phyloP scores from a whole-genome alignment of 179 eudicot genomes.

The Pouteria campechiana region DNA sequence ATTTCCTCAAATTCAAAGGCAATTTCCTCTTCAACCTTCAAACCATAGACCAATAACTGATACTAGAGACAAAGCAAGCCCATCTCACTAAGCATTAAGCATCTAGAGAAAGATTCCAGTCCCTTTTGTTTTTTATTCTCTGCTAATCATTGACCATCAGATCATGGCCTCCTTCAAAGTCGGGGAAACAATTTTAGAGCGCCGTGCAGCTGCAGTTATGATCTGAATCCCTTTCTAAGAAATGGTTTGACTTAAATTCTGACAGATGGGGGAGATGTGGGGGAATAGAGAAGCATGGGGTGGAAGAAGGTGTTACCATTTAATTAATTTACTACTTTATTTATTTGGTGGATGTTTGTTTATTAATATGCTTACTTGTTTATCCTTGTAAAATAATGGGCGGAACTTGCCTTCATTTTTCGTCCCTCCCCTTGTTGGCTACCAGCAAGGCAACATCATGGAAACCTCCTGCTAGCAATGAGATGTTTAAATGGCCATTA shows the following conservation, averaged over 20 bases:
- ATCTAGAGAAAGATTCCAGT: slow-evolving; percentile 1
- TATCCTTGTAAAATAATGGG: slow-evolving; percentile 9
- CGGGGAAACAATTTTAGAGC: too few relatives aligned
- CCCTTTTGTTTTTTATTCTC: too few relatives aligned
- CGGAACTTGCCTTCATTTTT: slow-evolving; percentile 18
- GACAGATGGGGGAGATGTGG: background rate
- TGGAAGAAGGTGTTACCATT: slow-evolving; percentile 6
- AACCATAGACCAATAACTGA: background rate
- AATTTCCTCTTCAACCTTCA: background rate
- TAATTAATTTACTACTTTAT: slow-evolving; percentile 3
- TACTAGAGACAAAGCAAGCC: slow-evolving; percentile 11
- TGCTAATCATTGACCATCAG: too few relatives aligned
- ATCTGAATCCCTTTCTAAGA: slow-evolving; percentile 25
- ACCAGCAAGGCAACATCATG: slow-evolving; percentile 8
- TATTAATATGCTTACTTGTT: background rate
- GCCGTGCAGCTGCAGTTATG: too few relatives aligned
- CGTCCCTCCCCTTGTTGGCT: slow-evolving; percentile 26
- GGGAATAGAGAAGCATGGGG: slow-evolving; percentile 2
- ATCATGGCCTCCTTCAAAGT: too few relatives aligned
- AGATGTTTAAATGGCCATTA: too few relatives aligned
- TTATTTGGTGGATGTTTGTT: slow-evolving; percentile 3
- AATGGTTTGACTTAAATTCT: slow-evolving; percentile 13
- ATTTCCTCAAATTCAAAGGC: background rate
- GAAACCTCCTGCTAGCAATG: too few relatives aligned
- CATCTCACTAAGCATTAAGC: slow-evolving; percentile 1